A percentile compares a stretch with the other conserved stretches of the same genome.
Conservation (phyloP, 495 filamentous ascomycete species). For the Neurospora discreta region DNA sequence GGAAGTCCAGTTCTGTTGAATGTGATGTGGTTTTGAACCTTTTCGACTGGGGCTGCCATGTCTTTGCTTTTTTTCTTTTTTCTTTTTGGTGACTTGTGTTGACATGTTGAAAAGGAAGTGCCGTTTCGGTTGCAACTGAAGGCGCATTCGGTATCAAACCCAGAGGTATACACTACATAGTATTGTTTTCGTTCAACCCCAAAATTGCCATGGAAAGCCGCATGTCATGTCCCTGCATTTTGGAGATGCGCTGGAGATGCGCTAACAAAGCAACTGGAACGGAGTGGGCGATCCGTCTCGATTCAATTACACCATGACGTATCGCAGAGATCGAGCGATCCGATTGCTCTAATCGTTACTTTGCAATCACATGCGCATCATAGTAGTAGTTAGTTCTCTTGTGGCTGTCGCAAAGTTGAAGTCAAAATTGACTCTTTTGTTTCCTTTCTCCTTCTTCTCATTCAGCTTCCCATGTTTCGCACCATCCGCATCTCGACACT, state of each 20-base stretch:
- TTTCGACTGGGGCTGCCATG: neutral
- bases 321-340: conserved; percentile 14
- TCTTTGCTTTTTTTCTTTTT: neutral
- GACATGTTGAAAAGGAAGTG: neutral
- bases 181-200: neutral
- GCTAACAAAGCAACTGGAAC: conserved; percentile 16
- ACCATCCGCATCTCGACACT: neutral
- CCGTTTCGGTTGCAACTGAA: neutral
- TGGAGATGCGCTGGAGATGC: neutral
- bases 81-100: neutral
- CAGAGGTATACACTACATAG: no score
- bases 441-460: neutral
- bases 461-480: neutral
- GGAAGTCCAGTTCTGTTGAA: neutral
- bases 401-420: neutral
- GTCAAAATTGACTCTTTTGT: neutral
- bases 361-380: conserved; percentile 2
- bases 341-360: neutral
- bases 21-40: neutral
- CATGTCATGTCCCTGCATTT: neutral
- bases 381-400: neutral
- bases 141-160: neutral
- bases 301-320: conserved; percentile 14
- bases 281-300: conserved; percentile 6
- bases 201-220: neutral